Conservation (phyloP, 352 stramenopile species). For the Globisporangium recalcitrans region DNA sequence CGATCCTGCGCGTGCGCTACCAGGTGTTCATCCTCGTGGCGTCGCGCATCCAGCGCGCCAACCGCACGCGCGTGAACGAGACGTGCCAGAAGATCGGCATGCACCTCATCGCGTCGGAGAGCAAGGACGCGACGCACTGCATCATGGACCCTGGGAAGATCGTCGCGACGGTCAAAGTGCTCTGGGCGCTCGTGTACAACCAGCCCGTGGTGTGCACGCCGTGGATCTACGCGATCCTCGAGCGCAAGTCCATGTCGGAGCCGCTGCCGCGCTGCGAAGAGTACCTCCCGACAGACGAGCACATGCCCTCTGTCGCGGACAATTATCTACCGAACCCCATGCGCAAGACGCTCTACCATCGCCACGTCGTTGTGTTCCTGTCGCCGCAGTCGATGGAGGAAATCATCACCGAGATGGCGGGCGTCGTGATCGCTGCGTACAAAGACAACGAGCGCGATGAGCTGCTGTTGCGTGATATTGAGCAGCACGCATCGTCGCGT, state of each 20-base stretch:
- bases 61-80: slow-evolving; percentile 57
- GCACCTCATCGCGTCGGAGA: slow-evolving; percentile 57
- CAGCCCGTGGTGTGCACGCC: slow-evolving; percentile 76
- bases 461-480: slow-evolving; percentile 45
- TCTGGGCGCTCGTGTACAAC: slow-evolving; percentile 84
- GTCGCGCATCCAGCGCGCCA: slow-evolving; percentile 61
- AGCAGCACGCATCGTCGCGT: slow-evolving; percentile 39
- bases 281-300: slow-evolving; percentile 59
- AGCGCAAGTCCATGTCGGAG: slow-evolving; percentile 67
- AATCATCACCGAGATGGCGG: slow-evolving; percentile 70
- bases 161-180: slow-evolving; percentile 80
- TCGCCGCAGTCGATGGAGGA: slow-evolving; percentile 69
- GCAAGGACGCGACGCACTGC: slow-evolving; percentile 72
- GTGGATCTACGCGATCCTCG: slow-evolving; percentile 77
- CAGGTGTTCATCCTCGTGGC: slow-evolving; percentile 75
- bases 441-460: slow-evolving; percentile 48
- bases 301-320: slow-evolving; percentile 42
- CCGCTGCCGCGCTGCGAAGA: slow-evolving; percentile 71
- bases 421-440: slow-evolving; percentile 60
- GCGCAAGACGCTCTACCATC: slow-evolving; percentile 70
- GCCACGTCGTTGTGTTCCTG: slow-evolving; percentile 73
- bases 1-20: slow-evolving; percentile 75
- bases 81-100: slow-evolving; percentile 78
- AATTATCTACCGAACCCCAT: slow-evolving; percentile 75
- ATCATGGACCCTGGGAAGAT: slow-evolving; percentile 81